These are phyloP conservation scores for Cercospora sp. DNA, from an alignment of 2,329 filamentous ascomycete species.

Conservation along the genomic window DNA sequence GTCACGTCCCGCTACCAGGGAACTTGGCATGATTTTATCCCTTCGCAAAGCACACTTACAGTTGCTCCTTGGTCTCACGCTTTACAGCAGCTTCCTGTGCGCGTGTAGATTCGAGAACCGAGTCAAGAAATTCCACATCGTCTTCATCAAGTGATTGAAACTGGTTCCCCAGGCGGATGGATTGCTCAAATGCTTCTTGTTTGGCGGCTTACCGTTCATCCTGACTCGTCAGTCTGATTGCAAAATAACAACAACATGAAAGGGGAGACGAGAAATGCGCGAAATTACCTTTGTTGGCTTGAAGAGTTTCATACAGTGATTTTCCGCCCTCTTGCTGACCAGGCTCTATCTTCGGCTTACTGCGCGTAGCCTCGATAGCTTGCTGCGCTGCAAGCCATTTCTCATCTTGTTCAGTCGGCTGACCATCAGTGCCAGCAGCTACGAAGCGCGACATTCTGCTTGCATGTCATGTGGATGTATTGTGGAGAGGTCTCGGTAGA, in stretches of 20 bases:
- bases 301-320: conserved; percentile 71
- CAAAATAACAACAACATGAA: not conserved
- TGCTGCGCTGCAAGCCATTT: conserved; percentile 62
- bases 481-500: not conserved
- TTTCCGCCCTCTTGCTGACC: conserved; percentile 55
- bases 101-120: conserved; percentile 57
- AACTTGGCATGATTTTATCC: not conserved
- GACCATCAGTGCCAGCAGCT: conserved; percentile 53
- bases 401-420: conserved; percentile 40
- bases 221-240: conserved; percentile 33
- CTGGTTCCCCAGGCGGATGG: conserved; percentile 70
- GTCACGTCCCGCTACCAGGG: not conserved
- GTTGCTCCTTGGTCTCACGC: conserved; percentile 59
- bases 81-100: conserved; percentile 58
- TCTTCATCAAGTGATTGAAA: conserved; percentile 76
- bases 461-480: not conserved
- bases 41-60: conserved; percentile 33
- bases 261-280: not conserved
- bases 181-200: conserved; percentile 78
- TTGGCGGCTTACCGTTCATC: conserved; percentile 61
- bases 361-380: conserved; percentile 65
- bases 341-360: conserved; percentile 51
- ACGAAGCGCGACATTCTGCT: conserved; percentile 53
- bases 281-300: conserved; percentile 73
- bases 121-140: conserved; percentile 72